phyloP scores from a whole-genome alignment of 2,329 filamentous ascomycete genomes.

The Hortaea werneckii region DNA sequence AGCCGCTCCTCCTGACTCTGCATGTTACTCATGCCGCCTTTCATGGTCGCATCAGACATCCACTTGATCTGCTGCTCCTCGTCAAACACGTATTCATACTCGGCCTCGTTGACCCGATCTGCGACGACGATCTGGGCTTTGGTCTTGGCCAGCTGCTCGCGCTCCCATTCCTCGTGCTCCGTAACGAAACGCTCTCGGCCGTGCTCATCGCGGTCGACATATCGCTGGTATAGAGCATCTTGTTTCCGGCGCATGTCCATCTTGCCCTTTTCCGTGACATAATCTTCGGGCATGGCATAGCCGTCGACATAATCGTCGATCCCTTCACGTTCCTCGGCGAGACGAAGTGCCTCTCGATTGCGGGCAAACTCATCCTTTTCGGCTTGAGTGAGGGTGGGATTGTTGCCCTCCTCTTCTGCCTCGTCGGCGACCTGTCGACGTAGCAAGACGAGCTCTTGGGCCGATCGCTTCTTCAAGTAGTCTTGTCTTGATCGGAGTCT shows the following conservation, averaged over 20 bases:
- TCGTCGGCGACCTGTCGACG: constrained; percentile 87
- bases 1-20: constrained; percentile 65
- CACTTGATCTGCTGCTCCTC: constrained; percentile 81
- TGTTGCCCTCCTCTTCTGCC: constrained; percentile 62
- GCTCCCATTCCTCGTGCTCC: constrained; percentile 93
- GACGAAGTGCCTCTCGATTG: constrained; percentile 58
- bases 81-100: constrained; percentile 91
- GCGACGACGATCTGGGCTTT: constrained; percentile 71
- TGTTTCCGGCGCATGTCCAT: constrained; percentile 80
- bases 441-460: constrained; percentile 74
- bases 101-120: constrained; percentile 65
- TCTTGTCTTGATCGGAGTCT: constrained; percentile 78
- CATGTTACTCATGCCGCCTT: constrained; percentile 60
- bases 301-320: constrained; percentile 91
- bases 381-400: constrained; percentile 60
- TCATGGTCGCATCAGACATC: constrained; percentile 61
- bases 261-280: constrained; percentile 87
- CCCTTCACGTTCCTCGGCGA: constrained; percentile 61
- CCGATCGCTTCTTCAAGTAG: constrained; percentile 86
- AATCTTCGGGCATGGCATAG: constrained; percentile 88
- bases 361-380: constrained; percentile 84
- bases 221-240: constrained; percentile 79
- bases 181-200: constrained; percentile 84
- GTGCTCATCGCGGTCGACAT: constrained; percentile 77
- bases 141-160: constrained; percentile 77